Conservation (phyloP, 192 early-diverging fungal species). For the Backusella liffmaniae region DNA sequence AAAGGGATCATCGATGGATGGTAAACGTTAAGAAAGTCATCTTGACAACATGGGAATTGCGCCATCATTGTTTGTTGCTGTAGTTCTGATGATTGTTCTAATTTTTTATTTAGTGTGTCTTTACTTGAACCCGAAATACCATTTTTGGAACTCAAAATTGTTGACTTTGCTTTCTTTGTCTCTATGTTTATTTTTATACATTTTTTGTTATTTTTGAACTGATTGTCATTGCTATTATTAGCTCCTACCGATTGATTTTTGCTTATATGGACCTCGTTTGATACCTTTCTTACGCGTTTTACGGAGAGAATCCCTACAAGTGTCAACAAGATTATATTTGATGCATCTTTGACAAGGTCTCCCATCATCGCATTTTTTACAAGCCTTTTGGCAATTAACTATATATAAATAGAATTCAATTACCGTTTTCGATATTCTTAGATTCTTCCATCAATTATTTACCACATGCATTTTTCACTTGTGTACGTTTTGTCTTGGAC, state of each 20-base stretch:
- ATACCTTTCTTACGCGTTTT: conserved; percentile 81
- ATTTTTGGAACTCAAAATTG: not conserved
- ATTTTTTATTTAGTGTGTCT: not conserved
- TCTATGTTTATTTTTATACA: not conserved
- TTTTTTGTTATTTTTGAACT: not conserved
- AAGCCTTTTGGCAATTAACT: conserved; percentile 84
- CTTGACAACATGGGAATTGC: not conserved
- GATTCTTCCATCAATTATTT: conserved; percentile 23
- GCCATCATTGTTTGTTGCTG: not conserved
- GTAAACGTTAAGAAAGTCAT: not conserved
- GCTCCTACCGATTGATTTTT: conserved; percentile 29
- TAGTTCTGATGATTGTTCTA: not conserved
- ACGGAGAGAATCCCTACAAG: conserved; percentile 73
- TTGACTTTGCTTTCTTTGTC: not conserved
- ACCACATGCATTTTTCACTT: conserved; percentile 93
- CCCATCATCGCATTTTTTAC: conserved; percentile 88
- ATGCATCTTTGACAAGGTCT: conserved; percentile 83
- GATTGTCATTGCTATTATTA: not conserved
- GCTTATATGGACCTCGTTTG: conserved; percentile 80
- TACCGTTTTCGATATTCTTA: not conserved
- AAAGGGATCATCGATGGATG: not conserved
- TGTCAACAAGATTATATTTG: conserved; percentile 61
- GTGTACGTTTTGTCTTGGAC: conserved; percentile 50
- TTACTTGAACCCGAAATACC: not conserved
- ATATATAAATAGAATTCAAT: conserved; percentile 1